Evolutionary conservation across 2,329 filamentous ascomycete genomes (phyloP).

Genomic region (Lojkania enalia): DNA sequence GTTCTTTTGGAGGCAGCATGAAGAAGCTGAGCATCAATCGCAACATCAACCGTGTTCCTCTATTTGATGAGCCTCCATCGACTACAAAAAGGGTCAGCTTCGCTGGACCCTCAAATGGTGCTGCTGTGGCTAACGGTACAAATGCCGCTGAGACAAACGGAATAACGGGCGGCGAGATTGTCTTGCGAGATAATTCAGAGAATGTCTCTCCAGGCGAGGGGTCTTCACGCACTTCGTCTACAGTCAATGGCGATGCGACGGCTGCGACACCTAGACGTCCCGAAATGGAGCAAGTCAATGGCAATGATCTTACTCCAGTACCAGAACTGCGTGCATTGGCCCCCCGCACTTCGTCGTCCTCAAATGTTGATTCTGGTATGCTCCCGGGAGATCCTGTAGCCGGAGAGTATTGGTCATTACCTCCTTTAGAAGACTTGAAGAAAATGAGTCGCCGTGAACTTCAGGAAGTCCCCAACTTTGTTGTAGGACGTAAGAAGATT

Average conservation of each 20-base stretch:
- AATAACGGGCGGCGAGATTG: conserved; percentile 53
- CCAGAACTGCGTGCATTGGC: conserved; percentile 66
- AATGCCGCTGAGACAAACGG: conserved; percentile 39
- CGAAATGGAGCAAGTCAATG: conserved; percentile 72
- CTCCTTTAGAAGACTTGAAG: conserved; percentile 72
- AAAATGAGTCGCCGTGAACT: conserved; percentile 80
- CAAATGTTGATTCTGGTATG: conserved; percentile 26
- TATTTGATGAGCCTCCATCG: conserved; percentile 59
- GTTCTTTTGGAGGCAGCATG: conserved; percentile 58
- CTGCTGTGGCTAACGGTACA: conserved; percentile 46
- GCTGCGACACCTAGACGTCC: conserved; percentile 49
- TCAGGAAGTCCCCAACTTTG: conserved; percentile 72
- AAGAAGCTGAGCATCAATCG: conserved; percentile 95
- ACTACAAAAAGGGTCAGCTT: conserved; percentile 91
- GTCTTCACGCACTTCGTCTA: conserved; percentile 61
- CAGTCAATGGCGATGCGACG: conserved; percentile 43
- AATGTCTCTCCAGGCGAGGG: conserved; percentile 61
- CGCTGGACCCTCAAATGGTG: conserved; percentile 59
- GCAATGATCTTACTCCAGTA: conserved; percentile 77
- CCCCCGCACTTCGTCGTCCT: conserved; percentile 36
- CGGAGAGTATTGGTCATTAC: conserved; percentile 86
- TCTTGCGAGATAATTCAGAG: conserved; percentile 53
- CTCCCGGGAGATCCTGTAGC: conserved; percentile 56
- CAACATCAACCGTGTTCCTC: conserved; percentile 68
- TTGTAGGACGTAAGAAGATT: conserved; percentile 79